Evolutionary conservation across 176 grass and related monocot species (phyloP), one percentile per base, ranked within the genome.

Genomic region (Themeda triandra): DNA sequence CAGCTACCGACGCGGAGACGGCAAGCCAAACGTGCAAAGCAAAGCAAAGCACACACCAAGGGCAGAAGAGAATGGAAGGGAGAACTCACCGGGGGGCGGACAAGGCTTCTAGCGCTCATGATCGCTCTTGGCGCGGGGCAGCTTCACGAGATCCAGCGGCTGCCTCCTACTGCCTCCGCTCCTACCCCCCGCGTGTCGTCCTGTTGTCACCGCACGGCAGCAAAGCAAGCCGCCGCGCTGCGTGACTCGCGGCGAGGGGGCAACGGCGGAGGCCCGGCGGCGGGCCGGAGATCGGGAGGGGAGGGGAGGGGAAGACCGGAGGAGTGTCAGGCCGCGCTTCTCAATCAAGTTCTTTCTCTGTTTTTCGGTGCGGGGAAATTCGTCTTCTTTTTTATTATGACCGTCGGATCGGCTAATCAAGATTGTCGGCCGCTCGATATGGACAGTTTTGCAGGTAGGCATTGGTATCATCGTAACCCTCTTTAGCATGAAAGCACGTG

Each of bases 21-120:
- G 33, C 15, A 33, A 19, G 25, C 40, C 2, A 63, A 24, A 30
- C 23, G 10, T 4, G 69, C 4, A 37, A 13, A 35, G 33, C 3
- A 35, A 5, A 9, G 19, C 8, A 27, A 44, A 48, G 11, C 24
- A 62, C 21, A 0, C 3, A 17, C 13, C 2, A 15, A 6, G 1
- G 11, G 1, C 19, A 48, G 19, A 15, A 67, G 19, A 66, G 19
- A 15, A 67, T 11, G 28, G 30, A 30, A 48, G 87, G 66, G 21
- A 12, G 42, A 45, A 24, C 40, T 68, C 12, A 85, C 87, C 21
- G 82, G 82, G 21, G 76, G 59, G 30, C 82, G 76, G 76, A 73
- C 35, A 46, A 88, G 86, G 46, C 17, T 84, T 62, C 69, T 89
- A 49, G 87, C 58, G 76, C 76, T 84, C 87, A 89, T 89, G 42